These are phyloP conservation scores for Phalaenopsis equestris DNA, from an alignment of 106 monocot species.

Conservation along the genomic window DNA sequence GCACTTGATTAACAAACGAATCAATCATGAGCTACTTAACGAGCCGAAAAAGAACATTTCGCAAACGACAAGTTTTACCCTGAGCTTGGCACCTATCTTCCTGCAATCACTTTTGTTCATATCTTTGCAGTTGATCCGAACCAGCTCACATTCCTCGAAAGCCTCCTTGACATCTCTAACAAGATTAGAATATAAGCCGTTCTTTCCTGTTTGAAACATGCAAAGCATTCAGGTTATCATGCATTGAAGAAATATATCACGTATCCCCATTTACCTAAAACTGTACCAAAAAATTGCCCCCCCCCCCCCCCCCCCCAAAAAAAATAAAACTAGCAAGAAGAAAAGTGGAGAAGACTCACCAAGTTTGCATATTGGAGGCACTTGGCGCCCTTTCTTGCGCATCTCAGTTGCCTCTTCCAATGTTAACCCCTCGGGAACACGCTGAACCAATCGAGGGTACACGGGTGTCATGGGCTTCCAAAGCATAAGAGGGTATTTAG, in stretches of 20 bases:
- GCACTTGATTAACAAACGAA: too few species aligned
- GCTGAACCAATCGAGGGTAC: conserved; percentile 71
- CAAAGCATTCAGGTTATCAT: conserved; percentile 2
- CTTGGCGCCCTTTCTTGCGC: conserved; percentile 67
- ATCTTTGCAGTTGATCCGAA: conserved; percentile 58
- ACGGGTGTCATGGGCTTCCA: conserved; percentile 88
- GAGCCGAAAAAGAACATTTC: too few species aligned
- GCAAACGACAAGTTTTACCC: conserved; percentile 24
- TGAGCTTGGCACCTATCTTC: conserved; percentile 91
- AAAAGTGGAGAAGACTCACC: conserved; percentile 29
- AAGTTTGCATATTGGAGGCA: conserved; percentile 83
- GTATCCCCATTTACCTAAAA: too few species aligned
- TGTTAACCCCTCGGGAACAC: conserved; percentile 80
- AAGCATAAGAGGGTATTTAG: conserved; percentile 88
- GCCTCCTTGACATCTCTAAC: conserved; percentile 69
- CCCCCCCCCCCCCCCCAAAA: too few species aligned
- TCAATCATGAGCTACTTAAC: too few species aligned
- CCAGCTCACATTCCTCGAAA: conserved; percentile 89
- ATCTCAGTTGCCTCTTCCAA: conserved; percentile 72
- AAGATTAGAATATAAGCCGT: conserved; percentile 75
- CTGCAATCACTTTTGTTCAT: conserved; percentile 81
- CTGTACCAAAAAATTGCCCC: background rate
- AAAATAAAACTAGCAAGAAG: background rate
- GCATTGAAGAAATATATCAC: background rate
- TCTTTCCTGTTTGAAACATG: conserved; percentile 52